Evolutionary conservation across 1,139 yeast genomes (phyloP), one percentile per base, ranked within the genome.

Genomic region (Geotrichum cucujoidarum): DNA sequence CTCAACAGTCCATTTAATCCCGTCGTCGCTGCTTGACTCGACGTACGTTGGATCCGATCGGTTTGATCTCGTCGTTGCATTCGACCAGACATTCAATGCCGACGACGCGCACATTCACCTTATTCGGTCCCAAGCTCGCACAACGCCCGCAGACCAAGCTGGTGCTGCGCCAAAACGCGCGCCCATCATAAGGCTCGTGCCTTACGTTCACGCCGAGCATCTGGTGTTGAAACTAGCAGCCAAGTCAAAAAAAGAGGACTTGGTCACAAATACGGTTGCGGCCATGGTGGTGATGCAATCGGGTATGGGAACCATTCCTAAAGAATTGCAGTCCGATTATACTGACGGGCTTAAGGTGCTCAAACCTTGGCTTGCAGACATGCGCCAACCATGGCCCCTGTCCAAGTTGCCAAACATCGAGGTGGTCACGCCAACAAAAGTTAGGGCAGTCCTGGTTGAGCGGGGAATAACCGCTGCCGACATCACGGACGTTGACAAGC

Each of bases 131-230:
- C 62, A 58, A 52, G 53, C 53, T 25, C 57, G 65, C 3, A 29
- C 49, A 24, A 45, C 45, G 7, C 50, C 58, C 24, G 50, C 53
- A 2, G 50, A 42, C 21, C 3, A 30, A 10, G 27, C 18, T n/a
- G 40, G 40, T 7, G 20, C 21, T 31, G 55, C 63, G 37, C 56
- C 57, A 45, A 47, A 38, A 17, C 30, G 37, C 3, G 74, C 83
- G 0, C 85, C 94, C 1, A 69, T 85, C 3, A 65, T 92, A 21
- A 70, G 92, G 33, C 68, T 90, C 24, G 77, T 87, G 2, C 85
- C 95, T 1, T 77, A 83, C 54, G 81, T 86, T 60, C 83, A 95
- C 1, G 80, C 88, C 29, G 97, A 90, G 58, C 97, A 90, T 48
- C 61, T 68, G 22, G 54, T 60, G 40, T 53, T 58, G 37, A 51